Conservation (phyloP, 176 grass and related monocot species). For the Pontederia paniculata region DNA sequence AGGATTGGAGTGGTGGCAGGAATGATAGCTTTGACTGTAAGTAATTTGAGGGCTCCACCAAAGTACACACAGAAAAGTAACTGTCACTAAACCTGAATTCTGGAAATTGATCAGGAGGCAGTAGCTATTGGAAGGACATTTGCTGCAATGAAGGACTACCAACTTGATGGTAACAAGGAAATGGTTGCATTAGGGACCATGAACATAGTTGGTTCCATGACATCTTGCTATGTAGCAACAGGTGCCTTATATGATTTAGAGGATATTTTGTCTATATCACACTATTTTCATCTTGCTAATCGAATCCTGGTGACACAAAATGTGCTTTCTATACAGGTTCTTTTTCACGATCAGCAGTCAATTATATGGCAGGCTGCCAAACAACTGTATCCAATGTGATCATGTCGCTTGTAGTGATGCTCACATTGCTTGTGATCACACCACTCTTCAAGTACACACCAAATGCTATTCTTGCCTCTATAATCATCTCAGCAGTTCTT, state of each 20-base stretch:
- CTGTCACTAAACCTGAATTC: neutral
- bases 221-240: constrained; percentile 86
- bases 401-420: constrained; percentile 74
- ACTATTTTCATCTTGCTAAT: neutral
- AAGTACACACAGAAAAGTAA: neutral
- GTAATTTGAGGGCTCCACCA: neutral
- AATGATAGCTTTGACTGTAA: constrained; percentile 80
- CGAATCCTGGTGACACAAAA: constrained; percentile 8
- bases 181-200: constrained; percentile 94
- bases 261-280: neutral
- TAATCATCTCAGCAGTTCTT: constrained; percentile 82
- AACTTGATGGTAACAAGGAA: constrained; percentile 95
- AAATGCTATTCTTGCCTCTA: constrained; percentile 70
- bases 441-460: constrained; percentile 93
- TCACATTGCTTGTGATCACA: constrained; percentile 80
- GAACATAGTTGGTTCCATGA: constrained; percentile 88
- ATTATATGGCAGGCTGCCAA: constrained; percentile 88
- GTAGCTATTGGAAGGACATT: constrained; percentile 97
- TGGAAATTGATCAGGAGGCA: constrained; percentile 47
- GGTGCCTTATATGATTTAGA: constrained; percentile 17
- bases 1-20: constrained; percentile 61
- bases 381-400: constrained; percentile 80
- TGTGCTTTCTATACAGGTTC: constrained; percentile 43
- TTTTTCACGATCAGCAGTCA: constrained; percentile 91
- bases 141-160: constrained; percentile 83